These are phyloP conservation scores for Exobasidium rhododendri DNA, from an alignment of 1,284 basidiomycete species.

Conservation along the genomic window DNA sequence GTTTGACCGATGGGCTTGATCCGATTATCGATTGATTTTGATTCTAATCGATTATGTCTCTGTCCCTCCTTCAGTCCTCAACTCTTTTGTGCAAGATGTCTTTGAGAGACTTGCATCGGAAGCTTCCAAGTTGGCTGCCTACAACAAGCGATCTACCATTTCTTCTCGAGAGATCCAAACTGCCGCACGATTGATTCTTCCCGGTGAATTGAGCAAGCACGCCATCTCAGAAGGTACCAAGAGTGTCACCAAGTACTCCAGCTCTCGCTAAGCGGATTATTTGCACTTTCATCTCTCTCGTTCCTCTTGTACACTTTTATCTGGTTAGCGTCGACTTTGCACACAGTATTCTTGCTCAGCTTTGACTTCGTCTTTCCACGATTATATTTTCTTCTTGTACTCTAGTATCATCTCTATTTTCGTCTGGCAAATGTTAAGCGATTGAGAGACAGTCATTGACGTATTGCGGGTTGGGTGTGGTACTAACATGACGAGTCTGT, in stretches of 20 bases:
- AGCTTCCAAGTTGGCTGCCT: slow-evolving; percentile 55
- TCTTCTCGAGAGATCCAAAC: slow-evolving; percentile 56
- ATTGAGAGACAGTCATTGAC: background rate
- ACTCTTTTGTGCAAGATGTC: slow-evolving; percentile 58
- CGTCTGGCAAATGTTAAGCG: background rate
- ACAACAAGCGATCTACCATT: slow-evolving; percentile 56
- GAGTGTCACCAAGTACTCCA: slow-evolving; percentile 62
- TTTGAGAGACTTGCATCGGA: slow-evolving; percentile 57
- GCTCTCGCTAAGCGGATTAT: slow-evolving; percentile 37
- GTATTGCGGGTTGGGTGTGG: no score
- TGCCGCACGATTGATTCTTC: slow-evolving; percentile 53
- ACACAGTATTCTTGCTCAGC: no score
- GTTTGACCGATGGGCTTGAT: slow-evolving; percentile 4
- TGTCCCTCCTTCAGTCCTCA: slow-evolving; percentile 24
- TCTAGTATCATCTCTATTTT: background rate
- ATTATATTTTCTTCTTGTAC: background rate
- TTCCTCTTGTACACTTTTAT: background rate
- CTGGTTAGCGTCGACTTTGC: background rate
- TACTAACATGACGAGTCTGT: no score
- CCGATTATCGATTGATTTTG: background rate
- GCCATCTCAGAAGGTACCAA: slow-evolving; percentile 79
- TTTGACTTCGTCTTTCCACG: background rate
- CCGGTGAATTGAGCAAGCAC: slow-evolving; percentile 73
- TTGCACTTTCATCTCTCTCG: background rate
- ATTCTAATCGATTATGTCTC: slow-evolving; percentile 1